Percentiles rank a stretch among this genome's conserved stretches.
Evolutionary conservation across 139 green algal genomes (phyloP).

Genomic region (Chloropicon primus): DNA sequence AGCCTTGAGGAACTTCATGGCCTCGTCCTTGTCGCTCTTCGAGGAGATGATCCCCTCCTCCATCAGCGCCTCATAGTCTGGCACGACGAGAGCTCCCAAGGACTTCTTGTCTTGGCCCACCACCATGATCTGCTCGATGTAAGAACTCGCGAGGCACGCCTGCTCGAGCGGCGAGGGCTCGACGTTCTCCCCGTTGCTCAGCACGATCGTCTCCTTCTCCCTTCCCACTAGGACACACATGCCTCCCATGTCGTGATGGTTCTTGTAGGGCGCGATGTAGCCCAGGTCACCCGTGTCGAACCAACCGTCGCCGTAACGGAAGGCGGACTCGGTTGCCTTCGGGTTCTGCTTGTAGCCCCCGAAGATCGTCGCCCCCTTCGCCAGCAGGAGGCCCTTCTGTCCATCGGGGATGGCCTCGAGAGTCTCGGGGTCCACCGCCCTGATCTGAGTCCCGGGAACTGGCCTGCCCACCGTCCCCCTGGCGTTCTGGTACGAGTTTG

Average conservation of each 20-base stretch:
- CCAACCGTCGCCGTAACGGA: conserved; percentile 41
- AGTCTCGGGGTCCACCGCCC: conserved; percentile 68
- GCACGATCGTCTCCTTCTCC: conserved; percentile 85
- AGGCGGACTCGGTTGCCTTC: conserved; percentile 39
- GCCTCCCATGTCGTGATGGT: conserved; percentile 3
- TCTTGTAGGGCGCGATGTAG: conserved; percentile 22
- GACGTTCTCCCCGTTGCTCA: conserved; percentile 81
- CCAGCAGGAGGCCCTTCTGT: conserved; percentile 55
- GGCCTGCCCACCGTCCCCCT: conserved; percentile 62
- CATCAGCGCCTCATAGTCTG: conserved; percentile 31
- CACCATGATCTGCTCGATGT: conserved; percentile 64
- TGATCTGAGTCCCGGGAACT: conserved; percentile 58
- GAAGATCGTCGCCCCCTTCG: conserved; percentile 47
- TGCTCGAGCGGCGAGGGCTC: conserved; percentile 81
- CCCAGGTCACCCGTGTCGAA: conserved; percentile 73
- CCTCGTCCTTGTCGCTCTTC: conserved; percentile 14
- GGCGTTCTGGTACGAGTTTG: conserved; percentile 38
- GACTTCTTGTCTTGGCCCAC: conserved; percentile 43
- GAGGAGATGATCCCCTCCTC: conserved; percentile 25
- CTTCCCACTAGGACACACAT: conserved; percentile 39
- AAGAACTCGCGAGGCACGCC: conserved; percentile 27
- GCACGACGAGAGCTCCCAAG: conserved; percentile 51
- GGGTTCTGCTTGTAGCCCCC: conserved; percentile 37
- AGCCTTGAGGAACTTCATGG: conserved; percentile 20
- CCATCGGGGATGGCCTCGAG: conserved; percentile 39